These are phyloP conservation scores for Pichia nanzhaoensis DNA, from an alignment of 805 yeast genomes.

Conservation along the genomic window DNA sequence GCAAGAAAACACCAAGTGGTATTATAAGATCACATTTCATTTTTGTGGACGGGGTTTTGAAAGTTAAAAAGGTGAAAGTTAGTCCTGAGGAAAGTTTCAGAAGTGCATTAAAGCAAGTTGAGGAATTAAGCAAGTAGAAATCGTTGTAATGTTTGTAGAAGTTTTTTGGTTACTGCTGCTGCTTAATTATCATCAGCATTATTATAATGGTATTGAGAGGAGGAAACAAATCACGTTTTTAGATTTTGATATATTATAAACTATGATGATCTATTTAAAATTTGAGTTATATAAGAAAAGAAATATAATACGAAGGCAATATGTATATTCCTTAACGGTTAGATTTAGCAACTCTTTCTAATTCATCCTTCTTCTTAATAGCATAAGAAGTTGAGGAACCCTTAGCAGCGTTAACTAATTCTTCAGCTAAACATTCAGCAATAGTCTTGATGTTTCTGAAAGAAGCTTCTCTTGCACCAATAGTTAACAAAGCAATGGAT, in stretches of 20 bases:
- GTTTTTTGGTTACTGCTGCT: too few relatives aligned
- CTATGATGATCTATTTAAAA: not conserved
- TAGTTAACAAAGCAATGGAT: constrained; percentile 95
- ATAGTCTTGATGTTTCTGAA: constrained; percentile 99
- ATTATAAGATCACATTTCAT: constrained; percentile 89
- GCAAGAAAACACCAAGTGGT: constrained; percentile 70
- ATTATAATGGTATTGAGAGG: not conserved
- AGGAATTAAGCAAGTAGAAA: constrained; percentile 29
- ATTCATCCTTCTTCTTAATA: constrained; percentile 99
- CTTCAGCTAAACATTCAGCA: constrained; percentile 99
- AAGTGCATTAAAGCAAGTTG: constrained; percentile 53
- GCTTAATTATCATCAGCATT: too few relatives aligned
- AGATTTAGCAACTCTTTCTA: constrained; percentile 99
- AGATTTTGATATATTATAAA: not conserved
- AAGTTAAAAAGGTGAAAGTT: constrained; percentile 44
- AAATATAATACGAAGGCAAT: not conserved
- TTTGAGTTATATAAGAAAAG: not conserved
- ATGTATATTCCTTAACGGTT: constrained; percentile 73
- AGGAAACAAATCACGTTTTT: not conserved
- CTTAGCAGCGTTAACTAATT: constrained; percentile 99
- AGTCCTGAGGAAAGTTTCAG: constrained; percentile 54
- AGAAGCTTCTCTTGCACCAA: constrained; percentile 99
- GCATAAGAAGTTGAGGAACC: constrained; percentile 99
- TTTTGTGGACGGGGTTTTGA: constrained; percentile 68
- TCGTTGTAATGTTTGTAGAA: too few relatives aligned